These are phyloP conservation scores for Omphalotus olearius DNA, from an alignment of 1,284 basidiomycete genomes.

Conservation along the genomic window DNA sequence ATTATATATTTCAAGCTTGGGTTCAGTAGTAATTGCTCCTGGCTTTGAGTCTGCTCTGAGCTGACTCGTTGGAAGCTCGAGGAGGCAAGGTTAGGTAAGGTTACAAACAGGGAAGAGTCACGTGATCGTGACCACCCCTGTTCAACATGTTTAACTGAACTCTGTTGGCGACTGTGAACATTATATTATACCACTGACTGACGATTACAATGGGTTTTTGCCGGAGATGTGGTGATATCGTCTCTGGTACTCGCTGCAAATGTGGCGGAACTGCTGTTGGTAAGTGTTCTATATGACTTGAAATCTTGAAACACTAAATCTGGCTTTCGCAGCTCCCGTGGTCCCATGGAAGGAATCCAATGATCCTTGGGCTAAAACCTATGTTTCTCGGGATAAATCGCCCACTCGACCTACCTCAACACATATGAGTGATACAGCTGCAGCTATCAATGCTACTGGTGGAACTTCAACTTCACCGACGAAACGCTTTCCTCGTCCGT, in stretches of 20 bases:
- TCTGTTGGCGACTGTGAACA: not conserved
- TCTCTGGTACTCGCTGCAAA: conserved; percentile 61
- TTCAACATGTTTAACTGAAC: not conserved
- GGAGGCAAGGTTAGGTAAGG: too few species aligned
- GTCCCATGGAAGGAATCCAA: conserved; percentile 41
- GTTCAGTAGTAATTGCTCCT: too few species aligned
- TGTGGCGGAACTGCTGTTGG: conserved; percentile 76
- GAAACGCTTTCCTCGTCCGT: conserved; percentile 48
- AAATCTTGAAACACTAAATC: too few species aligned
- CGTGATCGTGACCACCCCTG: conserved; percentile 5
- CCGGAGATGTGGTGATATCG: conserved; percentile 76
- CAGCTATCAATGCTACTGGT: conserved; percentile 9
- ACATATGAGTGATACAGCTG: conserved; percentile 10
- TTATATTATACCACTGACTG: too few species aligned
- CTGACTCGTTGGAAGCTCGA: too few species aligned
- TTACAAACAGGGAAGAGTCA: not conserved
- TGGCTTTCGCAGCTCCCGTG: conserved; percentile 49
- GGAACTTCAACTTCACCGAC: conserved; percentile 23
- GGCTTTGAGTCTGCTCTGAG: too few species aligned
- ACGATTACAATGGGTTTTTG: conserved; percentile 64
- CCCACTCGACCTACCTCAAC: conserved; percentile 24
- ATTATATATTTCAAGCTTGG: too few species aligned
- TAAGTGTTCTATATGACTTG: conserved; percentile 30
- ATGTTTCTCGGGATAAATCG: conserved; percentile 52
- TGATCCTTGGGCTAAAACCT: conserved; percentile 76